Conservation (phyloP, 345 rosid species). For the Barbarea vulgaris region DNA sequence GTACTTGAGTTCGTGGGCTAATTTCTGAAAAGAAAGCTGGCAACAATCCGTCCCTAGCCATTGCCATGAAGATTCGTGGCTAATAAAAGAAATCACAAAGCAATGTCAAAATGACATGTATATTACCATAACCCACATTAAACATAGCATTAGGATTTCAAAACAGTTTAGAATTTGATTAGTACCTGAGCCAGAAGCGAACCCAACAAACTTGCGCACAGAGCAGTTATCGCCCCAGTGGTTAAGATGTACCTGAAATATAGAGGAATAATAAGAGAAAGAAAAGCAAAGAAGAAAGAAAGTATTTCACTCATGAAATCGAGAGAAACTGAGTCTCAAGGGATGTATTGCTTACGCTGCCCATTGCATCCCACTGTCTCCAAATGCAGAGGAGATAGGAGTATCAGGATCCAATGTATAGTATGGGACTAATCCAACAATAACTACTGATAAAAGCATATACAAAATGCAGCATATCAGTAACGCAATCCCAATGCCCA, state of each 20-base stretch:
- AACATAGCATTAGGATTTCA: constrained; percentile 1
- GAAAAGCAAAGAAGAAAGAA: not conserved
- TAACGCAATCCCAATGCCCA: constrained; percentile 68
- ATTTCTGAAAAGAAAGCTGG: constrained; percentile 74
- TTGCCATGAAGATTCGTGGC: constrained; percentile 79
- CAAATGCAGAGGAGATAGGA: constrained; percentile 75
- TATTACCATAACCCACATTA: constrained; percentile 2
- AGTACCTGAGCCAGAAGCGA: constrained; percentile 69
- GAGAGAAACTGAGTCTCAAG: constrained; percentile 21
- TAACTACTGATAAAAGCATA: constrained; percentile 68
- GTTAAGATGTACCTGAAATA: constrained; percentile 56
- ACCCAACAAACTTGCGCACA: constrained; percentile 70
- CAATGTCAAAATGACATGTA: constrained; percentile 18
- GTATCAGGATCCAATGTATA: constrained; percentile 63
- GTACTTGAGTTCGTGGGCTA: constrained; percentile 61
- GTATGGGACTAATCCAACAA: constrained; percentile 74
- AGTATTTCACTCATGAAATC: not conserved
- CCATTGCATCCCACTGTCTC: constrained; percentile 75
- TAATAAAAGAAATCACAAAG: constrained; percentile 33
- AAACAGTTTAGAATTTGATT: constrained; percentile 7
- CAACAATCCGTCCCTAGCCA: constrained; percentile 77
- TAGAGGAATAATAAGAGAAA: not conserved
- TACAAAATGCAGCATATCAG: constrained; percentile 61
- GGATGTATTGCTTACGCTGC: constrained; percentile 58
- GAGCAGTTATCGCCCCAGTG: constrained; percentile 69